Evolutionary conservation across 768 basidiomycete genomes (phyloP), one percentile per base, ranked within the genome.

Genomic region (Asterophora lycoperdoides): DNA sequence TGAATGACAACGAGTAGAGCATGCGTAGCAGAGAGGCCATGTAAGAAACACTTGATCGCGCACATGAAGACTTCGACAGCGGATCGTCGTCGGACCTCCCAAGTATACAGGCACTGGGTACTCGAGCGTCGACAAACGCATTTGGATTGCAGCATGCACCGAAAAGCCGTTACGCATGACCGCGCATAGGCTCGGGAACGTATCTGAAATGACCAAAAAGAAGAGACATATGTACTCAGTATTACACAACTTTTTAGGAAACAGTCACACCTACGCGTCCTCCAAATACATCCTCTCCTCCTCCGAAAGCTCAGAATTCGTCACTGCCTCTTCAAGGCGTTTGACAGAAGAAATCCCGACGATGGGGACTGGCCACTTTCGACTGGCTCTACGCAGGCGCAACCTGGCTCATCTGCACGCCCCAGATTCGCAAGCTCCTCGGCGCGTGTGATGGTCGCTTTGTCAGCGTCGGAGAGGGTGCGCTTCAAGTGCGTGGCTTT

Each of bases 391-490:
- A 79, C 11, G 74, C 71, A 5, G 75, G 43, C 1, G 75, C 69
- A 28, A 77, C 63, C 47, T 77, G 74, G 3, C 67, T 62, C 76
- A 77, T 78, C 26, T 60, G 61, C 43, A 64, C 48, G 0, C 67
- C 68, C 19, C 59, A 70, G 69, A 53, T 65, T 65, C 8, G 77
- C 72, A 7, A 79, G 36, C 43, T 72, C 64, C 42, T 72, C 65
- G 13, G 76, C 68, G 32, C 71, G 63, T 26, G 51, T 52, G 53
- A 71, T 65, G 48, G 72, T 71, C 7, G 55, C 54, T 33, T 63
- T 56, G 49, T 67, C 61, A 1, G 64, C 53, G 5, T 63, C 60
- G 11, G 55, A 56, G 11, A 55, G 48, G 14, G 53, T 58, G 3
- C 17, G 26, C 18, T 62, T 48, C 15, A 49, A 56, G 1, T 37